Evolutionary conservation across 1,139 yeast genomes (phyloP).

Genomic region (Groenewaldozyma auringiensis): DNA sequence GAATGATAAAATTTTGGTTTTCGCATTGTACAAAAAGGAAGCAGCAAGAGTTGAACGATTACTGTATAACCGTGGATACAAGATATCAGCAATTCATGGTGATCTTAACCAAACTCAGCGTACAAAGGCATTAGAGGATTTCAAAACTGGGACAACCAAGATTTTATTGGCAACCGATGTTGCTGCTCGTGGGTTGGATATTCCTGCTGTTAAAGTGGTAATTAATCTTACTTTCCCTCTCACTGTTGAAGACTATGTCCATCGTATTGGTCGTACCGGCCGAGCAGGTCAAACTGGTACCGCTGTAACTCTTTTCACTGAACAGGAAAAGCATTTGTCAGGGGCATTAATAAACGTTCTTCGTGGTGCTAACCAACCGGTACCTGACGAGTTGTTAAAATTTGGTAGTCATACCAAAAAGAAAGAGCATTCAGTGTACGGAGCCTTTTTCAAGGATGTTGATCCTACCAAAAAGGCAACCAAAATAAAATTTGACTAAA

Average conservation of each 20-base stretch:
- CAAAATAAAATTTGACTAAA: slow-evolving; percentile 64
- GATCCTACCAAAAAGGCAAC: slow-evolving; percentile 83
- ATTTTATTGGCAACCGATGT: slow-evolving; percentile 93
- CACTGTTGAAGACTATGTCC: slow-evolving; percentile 96
- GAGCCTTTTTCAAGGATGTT: slow-evolving; percentile 91
- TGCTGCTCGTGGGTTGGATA: slow-evolving; percentile 97
- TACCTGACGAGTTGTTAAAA: slow-evolving; percentile 92
- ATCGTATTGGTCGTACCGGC: slow-evolving; percentile 97
- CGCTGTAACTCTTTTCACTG: slow-evolving; percentile 93
- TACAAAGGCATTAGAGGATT: slow-evolving; percentile 74
- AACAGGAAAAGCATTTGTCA: slow-evolving; percentile 91
- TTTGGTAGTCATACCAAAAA: slow-evolving; percentile 97
- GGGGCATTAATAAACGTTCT: slow-evolving; percentile 91
- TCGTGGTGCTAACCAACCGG: slow-evolving; percentile 90
- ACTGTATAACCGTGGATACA: slow-evolving; percentile 63
- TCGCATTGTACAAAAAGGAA: slow-evolving; percentile 94
- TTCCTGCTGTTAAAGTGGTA: slow-evolving; percentile 94
- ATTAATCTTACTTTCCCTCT: slow-evolving; percentile 95
- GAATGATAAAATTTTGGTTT: slow-evolving; percentile 73
- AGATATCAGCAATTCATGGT: slow-evolving; percentile 92
- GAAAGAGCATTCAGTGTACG: slow-evolving; percentile 93
- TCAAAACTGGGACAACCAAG: slow-evolving; percentile 72
- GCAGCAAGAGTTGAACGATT: slow-evolving; percentile 84
- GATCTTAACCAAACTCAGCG: slow-evolving; percentile 91
- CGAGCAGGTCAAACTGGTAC: slow-evolving; percentile 95